Evolutionary conservation across 768 basidiomycete species (phyloP).

Genomic region (Tephrocybe sp.): DNA sequence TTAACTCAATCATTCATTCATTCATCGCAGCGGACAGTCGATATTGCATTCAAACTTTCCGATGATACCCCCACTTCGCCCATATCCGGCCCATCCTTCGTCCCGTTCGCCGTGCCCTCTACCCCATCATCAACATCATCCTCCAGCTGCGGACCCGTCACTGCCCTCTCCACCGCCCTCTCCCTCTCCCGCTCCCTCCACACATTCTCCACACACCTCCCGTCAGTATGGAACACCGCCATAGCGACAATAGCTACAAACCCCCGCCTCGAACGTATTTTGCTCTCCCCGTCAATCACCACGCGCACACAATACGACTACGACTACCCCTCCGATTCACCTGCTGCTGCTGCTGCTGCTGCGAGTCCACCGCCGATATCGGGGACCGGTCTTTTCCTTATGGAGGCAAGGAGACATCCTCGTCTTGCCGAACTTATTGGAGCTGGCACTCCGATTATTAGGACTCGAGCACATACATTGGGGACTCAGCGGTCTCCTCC

Average conservation of each 20-base stretch:
- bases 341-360: not conserved
- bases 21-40: constrained; percentile 43
- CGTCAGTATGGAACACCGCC: constrained; percentile 56
- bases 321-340: not conserved
- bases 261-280: constrained; percentile 45
- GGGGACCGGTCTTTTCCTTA: constrained; percentile 55
- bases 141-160: constrained; percentile 30
- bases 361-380: constrained; percentile 28
- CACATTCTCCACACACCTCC: constrained; percentile 48
- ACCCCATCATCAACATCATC: constrained; percentile 15
- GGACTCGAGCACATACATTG: constrained; percentile 23
- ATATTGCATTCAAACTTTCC: constrained; percentile 56
- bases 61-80: constrained; percentile 34
- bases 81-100: constrained; percentile 16
- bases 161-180: constrained; percentile 32
- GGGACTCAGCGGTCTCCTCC: constrained; percentile 3
- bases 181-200: constrained; percentile 42
- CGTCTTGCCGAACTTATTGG: constrained; percentile 52
- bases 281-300: constrained; percentile 26
- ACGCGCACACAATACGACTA: constrained; percentile 13
- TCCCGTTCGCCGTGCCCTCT: constrained; percentile 8
- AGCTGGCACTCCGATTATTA: constrained; percentile 40
- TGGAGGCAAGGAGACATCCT: constrained; percentile 49
- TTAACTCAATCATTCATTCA: not conserved
- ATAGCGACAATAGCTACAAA: constrained; percentile 50